phyloP scores from a whole-genome alignment of 768 basidiomycete species.

The Rhizopogon roseolus region DNA sequence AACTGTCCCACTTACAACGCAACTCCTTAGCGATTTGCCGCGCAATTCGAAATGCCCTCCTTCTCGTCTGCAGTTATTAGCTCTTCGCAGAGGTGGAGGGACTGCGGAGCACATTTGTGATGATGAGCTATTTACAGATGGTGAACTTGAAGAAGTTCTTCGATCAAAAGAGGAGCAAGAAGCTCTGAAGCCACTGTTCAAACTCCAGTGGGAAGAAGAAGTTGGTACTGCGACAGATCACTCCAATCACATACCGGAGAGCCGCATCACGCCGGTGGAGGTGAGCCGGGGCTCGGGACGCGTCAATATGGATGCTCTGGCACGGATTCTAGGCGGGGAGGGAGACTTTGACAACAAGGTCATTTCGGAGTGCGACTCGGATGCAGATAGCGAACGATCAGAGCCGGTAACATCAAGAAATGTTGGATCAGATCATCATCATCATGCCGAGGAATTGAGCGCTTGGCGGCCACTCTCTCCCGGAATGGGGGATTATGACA shows the following conservation, averaged over 20 bases:
- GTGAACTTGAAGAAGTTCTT: constrained; percentile 61
- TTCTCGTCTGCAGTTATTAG: constrained; percentile 64
- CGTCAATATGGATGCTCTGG: constrained; percentile 55
- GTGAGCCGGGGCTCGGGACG: constrained; percentile 31
- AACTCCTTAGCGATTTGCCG: constrained; percentile 25
- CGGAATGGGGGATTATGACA: constrained; percentile 14
- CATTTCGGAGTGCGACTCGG: constrained; percentile 11
- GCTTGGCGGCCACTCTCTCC: constrained; percentile 42
- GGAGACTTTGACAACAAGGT: constrained; percentile 19
- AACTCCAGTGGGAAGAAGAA: constrained; percentile 32
- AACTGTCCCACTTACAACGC: constrained; percentile 48
- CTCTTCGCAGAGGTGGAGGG: constrained; percentile 52
- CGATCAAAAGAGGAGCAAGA: constrained; percentile 49
- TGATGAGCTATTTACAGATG: constrained; percentile 66
- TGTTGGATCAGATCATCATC: constrained; percentile 7
- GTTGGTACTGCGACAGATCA: constrained; percentile 17
- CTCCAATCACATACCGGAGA: constrained; percentile 6
- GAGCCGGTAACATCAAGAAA: constrained; percentile 5
- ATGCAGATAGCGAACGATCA: constrained; percentile 15
- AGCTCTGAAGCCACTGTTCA: constrained; percentile 32
- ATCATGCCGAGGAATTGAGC: constrained; percentile 33
- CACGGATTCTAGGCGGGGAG: constrained; percentile 39
- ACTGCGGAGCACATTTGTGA: constrained; percentile 48
- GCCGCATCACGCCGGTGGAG: constrained; percentile 2
- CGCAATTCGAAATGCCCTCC: constrained; percentile 28